Conservation (phyloP, 78 protist genomes). For the Dictyostelium discoideum region DNA sequence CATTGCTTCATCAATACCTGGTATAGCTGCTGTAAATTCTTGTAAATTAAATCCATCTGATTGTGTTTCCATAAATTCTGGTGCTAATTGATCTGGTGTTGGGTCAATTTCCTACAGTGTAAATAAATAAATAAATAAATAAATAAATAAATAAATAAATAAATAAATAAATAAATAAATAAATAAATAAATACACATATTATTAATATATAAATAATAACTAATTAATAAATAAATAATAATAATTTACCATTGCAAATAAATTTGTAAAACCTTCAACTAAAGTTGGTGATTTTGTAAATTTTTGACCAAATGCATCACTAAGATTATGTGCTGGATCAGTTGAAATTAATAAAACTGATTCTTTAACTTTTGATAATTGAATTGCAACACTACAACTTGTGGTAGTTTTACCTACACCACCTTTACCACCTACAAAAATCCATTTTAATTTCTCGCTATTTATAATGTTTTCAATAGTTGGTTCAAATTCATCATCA, state of each 20-base stretch:
- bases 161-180: too few species aligned
- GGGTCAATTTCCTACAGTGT: slow-evolving; percentile 84
- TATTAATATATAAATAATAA: not conserved
- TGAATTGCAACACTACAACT: slow-evolving; percentile 84
- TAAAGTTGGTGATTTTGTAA: slow-evolving; percentile 88
- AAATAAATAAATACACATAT: not conserved
- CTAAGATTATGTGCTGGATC: slow-evolving; percentile 99
- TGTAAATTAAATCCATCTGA: slow-evolving; percentile 26
- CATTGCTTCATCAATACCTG: slow-evolving; percentile 98
- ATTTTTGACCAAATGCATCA: slow-evolving; percentile 97
- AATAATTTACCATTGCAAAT: slow-evolving; percentile 90
- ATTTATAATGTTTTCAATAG: slow-evolving; percentile 51
- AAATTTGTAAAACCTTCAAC: slow-evolving; percentile 92
- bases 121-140: too few species aligned
- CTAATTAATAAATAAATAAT: too few species aligned
- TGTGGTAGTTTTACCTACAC: slow-evolving; percentile 95
- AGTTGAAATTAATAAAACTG: slow-evolving; percentile 96
- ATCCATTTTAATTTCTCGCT: slow-evolving; percentile 90
- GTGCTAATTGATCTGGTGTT: slow-evolving; percentile 76
- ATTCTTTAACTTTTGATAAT: slow-evolving; percentile 73
- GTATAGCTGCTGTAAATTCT: slow-evolving; percentile 86
- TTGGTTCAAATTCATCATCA: slow-evolving; percentile 50
- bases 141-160: too few species aligned
- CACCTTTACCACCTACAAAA: slow-evolving; percentile 99
- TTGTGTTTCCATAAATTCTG: slow-evolving; percentile 62